Base-by-base conservation (phyloP, 2,329 filamentous ascomycete genomes). In the Epichloe bromicola region DNA sequence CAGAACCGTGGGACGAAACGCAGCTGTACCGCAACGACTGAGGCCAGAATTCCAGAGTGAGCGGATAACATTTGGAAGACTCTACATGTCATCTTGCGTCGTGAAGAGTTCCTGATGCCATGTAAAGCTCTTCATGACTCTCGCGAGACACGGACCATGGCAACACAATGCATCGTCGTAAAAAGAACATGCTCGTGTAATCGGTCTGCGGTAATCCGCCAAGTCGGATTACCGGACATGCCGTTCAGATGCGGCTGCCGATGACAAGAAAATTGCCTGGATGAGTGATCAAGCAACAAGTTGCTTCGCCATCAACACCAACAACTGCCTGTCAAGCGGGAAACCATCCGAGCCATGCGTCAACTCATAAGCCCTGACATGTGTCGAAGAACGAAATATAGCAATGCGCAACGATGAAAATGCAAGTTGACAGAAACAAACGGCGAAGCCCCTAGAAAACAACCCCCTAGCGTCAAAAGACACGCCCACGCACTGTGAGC, bases 301-400 rank as follows among this genome's bases (percentile, higher is more conserved):
- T 20, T 44, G 44, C 51, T 17, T 33, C 6, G 45, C 43, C 51
- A 50, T 41, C 49, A 51, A 37, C 43, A 38, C 17, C 49, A 55
- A 58, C 46, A 46, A 48, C 46, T 48, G 49, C 47, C 51, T 45
- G 55, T 53, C 54, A 52, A 58, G 52, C 38, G 17, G 56, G 57
- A 56, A 60, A 55, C 54, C 55, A 62, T 63, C 68, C 65, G 65
- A 71, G 68, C 67, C 67, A 70, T 64, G 58, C 56, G 56, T 64
- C 54, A 65, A 63, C 59, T 64, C 30, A 23, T 53, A 50, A 65
- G 61, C 58, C 56, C 55, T 58, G 59, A 63, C 56, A 65, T 61
- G 58, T 59, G 64, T 69, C 65, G 65, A 68, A 71, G 66, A 70
- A 67, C 67, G 59, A 69, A 65, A 68, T 67, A 67, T 61, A 67